Evolutionary conservation across 768 basidiomycete species (phyloP), one percentile per base, ranked within the genome.

Genomic region (Kwoniella heveanensis): DNA sequence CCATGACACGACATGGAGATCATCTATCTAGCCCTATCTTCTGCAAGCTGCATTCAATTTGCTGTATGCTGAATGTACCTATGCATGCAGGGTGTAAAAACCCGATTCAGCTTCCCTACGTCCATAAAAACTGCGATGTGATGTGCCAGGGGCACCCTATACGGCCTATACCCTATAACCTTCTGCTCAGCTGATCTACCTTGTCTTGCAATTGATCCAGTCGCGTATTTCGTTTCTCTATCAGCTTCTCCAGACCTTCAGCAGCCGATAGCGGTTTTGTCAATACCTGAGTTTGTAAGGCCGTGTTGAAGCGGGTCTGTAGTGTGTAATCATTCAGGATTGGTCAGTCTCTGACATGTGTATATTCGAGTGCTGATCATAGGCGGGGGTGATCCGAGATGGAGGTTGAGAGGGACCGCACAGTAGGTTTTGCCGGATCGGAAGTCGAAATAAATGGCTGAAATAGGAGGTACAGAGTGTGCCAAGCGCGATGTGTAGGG

Each of bases 221-320:
- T 19, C 66, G 57, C 46, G 57, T 36, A 36, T 64, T 54, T 22
- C 74, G 50, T 39, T 57, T 68, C 30, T 66, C 36, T 21, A 65
- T 62, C 30, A 76, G 54, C 36, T 65, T 56, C 24, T 70, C 65
- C 36, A 77, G 55, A 25, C 71, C 73, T 1, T 77, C 69, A 5
- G 71, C 69, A 1, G 72, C 71, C 0, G 67, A 64, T 9, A 57
- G 50, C 2, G 75, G 68, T 57, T 77, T 77, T 15, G 68, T 69
- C 6, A 70, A 39, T 22, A 73, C 58, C 32, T 65, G 64, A 29
- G 60, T 60, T 1, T 61, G 60, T 9, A 73, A 26, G 12, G 65
- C 60, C 5, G 60, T 46, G n/a, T 54, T 36, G 56, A 66, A 61
- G n/a, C 64, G 60, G 10, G 49, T 60, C 70, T 71, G 51, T 29